phyloP scores from a whole-genome alignment of 2,329 filamentous ascomycete genomes.

The Trichoderma sp. region DNA sequence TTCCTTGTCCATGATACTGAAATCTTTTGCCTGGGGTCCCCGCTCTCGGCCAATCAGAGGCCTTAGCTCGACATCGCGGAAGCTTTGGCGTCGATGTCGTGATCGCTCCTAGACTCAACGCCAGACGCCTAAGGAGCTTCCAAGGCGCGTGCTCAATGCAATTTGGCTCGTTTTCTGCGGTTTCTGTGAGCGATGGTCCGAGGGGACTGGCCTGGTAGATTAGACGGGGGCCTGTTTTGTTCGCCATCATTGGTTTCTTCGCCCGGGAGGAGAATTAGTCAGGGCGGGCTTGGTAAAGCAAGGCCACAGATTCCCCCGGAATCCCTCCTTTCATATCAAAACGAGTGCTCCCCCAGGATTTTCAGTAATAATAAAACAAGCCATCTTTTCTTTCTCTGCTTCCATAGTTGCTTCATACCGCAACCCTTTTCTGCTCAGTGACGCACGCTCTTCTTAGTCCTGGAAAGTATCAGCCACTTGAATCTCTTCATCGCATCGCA shows the following conservation, averaged over 20 bases:
- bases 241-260: conserved; percentile 18
- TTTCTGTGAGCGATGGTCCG: conserved; percentile 11
- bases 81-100: conserved; percentile 56
- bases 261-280: conserved; percentile 22
- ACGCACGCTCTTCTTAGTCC: not conserved
- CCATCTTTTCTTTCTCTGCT: conserved; percentile 7
- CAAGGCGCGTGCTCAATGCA: conserved; percentile 43
- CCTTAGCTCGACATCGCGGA: conserved; percentile 43
- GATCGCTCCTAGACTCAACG: conserved; percentile 45
- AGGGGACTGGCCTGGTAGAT: conserved; percentile 6
- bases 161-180: conserved; percentile 1
- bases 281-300: conserved; percentile 13
- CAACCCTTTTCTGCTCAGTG: not conserved
- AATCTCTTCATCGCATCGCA: not conserved
- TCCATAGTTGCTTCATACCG: not conserved
- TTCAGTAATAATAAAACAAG: not conserved
- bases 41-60: conserved; percentile 41
- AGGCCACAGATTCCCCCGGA: conserved; percentile 12
- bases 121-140: conserved; percentile 33
- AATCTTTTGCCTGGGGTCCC: conserved; percentile 12
- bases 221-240: not conserved
- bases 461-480: conserved; percentile 4
- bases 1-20: conserved; percentile 3
- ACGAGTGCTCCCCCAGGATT: conserved; percentile 1
- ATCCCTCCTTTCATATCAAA: conserved; percentile 19